Conservation (phyloP, 2,329 filamentous ascomycete species). For the Coniochaeta sp. region DNA sequence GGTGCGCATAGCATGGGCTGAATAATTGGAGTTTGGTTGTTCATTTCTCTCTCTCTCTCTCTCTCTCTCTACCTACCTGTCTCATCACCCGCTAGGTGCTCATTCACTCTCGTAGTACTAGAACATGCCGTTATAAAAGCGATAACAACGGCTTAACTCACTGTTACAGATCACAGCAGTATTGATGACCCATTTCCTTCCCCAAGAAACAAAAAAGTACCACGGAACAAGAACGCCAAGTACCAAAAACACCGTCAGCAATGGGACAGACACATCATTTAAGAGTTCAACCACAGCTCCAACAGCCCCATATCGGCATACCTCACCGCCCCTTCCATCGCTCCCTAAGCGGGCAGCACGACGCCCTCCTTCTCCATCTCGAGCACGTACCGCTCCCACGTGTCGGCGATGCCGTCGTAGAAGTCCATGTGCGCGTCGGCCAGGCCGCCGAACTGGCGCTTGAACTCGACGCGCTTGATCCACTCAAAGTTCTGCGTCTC, state of each 20-base stretch:
- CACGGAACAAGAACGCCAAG: not conserved
- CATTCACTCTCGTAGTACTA: not conserved
- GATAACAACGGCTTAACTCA: not conserved
- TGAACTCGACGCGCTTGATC: constrained; percentile 92
- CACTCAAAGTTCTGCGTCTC: constrained; percentile 93
- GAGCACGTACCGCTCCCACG: constrained; percentile 84
- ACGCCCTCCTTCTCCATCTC: constrained; percentile 70
- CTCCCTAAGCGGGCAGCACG: not conserved
- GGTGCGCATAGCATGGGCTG: not conserved
- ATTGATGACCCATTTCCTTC: not conserved
- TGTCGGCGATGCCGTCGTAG: constrained; percentile 70
- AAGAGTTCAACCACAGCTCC: not conserved
- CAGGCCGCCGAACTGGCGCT: constrained; percentile 73
- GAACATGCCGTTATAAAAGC: not conserved
- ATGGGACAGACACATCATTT: not conserved
- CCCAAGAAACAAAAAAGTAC: not conserved
- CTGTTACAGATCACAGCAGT: not conserved
- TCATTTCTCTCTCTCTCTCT: not conserved
- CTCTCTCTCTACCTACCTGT: not conserved
- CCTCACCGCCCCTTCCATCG: not conserved
- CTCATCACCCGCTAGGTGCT: not conserved
- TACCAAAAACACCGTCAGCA: not conserved
- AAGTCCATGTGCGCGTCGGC: constrained; percentile 83
- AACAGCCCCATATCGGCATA: not conserved
- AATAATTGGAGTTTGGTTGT: not conserved